Evolutionary conservation across 2,329 filamentous ascomycete species (phyloP), one percentile per base, ranked within the genome.

Genomic region (Clonostachys sp.): DNA sequence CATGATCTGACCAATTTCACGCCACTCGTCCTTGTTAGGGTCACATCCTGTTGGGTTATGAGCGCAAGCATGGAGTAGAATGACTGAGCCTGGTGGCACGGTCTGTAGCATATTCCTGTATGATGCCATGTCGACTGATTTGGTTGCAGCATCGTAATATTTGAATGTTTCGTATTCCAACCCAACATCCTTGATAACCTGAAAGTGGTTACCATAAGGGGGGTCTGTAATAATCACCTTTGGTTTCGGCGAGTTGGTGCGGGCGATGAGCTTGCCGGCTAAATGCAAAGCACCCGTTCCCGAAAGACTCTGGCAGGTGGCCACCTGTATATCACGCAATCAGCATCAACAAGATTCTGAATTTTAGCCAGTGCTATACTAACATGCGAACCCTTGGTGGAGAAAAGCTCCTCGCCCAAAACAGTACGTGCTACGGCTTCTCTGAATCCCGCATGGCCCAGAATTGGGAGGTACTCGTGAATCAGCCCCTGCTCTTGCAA

Each of bases 161-260:
- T 62, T 58, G 45, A 64, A 64, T 7, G 61, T 62, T 53, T 68
- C 70, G 53, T 71, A 72, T 1, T 65, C 64, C 0, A 62, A 50
- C 24, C 24, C 24, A 30, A 30, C 24, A 6, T 30, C 24, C 14
- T 53, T 58, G 9, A 56, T 47, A 18, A 70, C 61, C 2, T 60
- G 50, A 46, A 63, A 60, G 40, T 73, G 70, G 50, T 72, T 72
- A 8, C 61, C 61, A 68, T 68, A 73, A 0, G 70, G 70, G 1
- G 70, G 69, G 2, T 66, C 60, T 1, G 67, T 64, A 24, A 72
- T 65, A 45, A 61, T 66, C 13, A 72, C 54, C 24, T 30, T 30
- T 2, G 24, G 24, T 20, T 4, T 55, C 3, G 52, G 53, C 0
- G 56, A 49, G 10, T 51, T 52, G 14, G 56, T 57, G 40, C 61